Evolutionary conservation across 257 asterid species (phyloP).

Genomic region (Cinchona pubescens): DNA sequence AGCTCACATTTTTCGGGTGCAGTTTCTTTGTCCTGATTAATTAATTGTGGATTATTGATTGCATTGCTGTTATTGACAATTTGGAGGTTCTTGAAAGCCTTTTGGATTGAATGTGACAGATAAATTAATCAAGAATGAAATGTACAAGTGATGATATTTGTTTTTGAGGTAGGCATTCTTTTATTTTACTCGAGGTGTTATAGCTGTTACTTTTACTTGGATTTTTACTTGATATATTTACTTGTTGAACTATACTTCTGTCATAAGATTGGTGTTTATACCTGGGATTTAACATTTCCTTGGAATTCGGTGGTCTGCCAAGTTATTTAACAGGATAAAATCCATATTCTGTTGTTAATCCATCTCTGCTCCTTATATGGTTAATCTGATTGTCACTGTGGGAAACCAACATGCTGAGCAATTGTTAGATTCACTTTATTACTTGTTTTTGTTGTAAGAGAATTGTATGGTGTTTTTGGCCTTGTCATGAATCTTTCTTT

Average conservation of each 20-base stretch:
- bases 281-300: too few species aligned
- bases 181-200: neutral
- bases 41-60: neutral
- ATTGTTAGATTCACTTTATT: too few species aligned
- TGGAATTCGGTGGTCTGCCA: neutral
- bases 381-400: too few species aligned
- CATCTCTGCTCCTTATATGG: too few species aligned
- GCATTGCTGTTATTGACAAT: neutral
- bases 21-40: slow-evolving; percentile 42
- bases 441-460: too few species aligned
- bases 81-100: neutral
- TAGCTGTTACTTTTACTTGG: neutral
- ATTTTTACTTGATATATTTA: neutral
- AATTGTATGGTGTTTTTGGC: too few species aligned
- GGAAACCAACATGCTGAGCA: too few species aligned
- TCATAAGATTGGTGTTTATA: neutral
- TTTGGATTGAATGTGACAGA: neutral
- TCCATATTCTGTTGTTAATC: too few species aligned
- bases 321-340: too few species aligned
- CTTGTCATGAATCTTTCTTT: too few species aligned
- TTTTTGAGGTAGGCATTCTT: neutral
- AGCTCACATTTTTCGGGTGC: slow-evolving; percentile 60
- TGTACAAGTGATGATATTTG: neutral
- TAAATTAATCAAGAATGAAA: neutral
- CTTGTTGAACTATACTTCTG: neutral